These are phyloP conservation scores for Termitomyces sp. DNA, from an alignment of 768 basidiomycete genomes.

Conservation along the genomic window DNA sequence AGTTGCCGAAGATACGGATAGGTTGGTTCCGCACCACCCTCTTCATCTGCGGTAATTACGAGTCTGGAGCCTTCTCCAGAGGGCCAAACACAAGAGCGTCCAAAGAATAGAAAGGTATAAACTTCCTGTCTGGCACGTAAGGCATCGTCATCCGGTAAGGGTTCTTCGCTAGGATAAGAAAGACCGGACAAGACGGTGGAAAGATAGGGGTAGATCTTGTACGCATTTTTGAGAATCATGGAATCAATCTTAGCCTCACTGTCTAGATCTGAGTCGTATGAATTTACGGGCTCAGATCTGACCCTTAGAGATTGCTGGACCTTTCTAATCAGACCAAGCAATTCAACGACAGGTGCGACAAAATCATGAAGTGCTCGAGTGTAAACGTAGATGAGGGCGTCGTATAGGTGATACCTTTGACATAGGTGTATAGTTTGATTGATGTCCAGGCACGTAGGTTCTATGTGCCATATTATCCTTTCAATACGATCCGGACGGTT, in stretches of 20 bases:
- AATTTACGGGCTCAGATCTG: slow-evolving; percentile 23
- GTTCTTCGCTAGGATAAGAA: slow-evolving; percentile 80
- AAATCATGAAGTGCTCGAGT: slow-evolving; percentile 85
- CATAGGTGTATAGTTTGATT: slow-evolving; percentile 89
- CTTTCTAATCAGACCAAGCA: slow-evolving; percentile 69
- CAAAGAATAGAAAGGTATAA: slow-evolving; percentile 82
- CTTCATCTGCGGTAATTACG: slow-evolving; percentile 69
- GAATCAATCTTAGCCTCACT: slow-evolving; percentile 42
- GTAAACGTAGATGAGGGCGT: slow-evolving; percentile 92
- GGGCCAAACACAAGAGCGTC: slow-evolving; percentile 77
- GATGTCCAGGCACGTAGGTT: slow-evolving; percentile 85
- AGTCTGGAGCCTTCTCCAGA: slow-evolving; percentile 62
- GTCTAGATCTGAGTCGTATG: slow-evolving; percentile 19
- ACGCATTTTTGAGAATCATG: slow-evolving; percentile 68
- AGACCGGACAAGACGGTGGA: slow-evolving; percentile 75
- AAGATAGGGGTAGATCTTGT: slow-evolving; percentile 90
- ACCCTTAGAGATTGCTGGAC: slow-evolving; percentile 51
- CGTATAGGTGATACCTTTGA: slow-evolving; percentile 77
- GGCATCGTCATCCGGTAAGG: slow-evolving; percentile 59
- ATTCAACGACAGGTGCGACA: slow-evolving; percentile 81
- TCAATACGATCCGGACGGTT: slow-evolving; percentile 74
- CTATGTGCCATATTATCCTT: slow-evolving; percentile 92
- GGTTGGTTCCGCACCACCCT: slow-evolving; percentile 71
- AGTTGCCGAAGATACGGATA: slow-evolving; percentile 87
- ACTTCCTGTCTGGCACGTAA: slow-evolving; percentile 63